Conservation (phyloP, 768 basidiomycete species). For the Pulveroboletus sp. region DNA sequence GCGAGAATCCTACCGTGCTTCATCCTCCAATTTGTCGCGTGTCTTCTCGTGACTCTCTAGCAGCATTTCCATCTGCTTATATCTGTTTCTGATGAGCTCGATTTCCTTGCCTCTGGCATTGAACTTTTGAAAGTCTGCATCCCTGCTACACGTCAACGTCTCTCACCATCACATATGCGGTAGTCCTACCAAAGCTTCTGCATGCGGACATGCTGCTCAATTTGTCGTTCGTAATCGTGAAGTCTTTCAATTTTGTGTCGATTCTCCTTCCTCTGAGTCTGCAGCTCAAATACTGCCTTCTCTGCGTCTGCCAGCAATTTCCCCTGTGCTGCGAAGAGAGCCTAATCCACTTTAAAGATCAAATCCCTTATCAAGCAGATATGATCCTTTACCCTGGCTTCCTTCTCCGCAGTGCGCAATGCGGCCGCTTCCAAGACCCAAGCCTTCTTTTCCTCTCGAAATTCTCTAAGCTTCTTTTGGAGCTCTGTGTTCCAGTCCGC, state of each 20-base stretch:
- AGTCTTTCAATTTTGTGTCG: constrained; percentile 79
- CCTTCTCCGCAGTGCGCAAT: constrained; percentile 66
- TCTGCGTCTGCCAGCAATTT: constrained; percentile 64
- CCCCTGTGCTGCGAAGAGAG: constrained; percentile 63
- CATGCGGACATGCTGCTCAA: constrained; percentile 73
- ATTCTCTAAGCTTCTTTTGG: constrained; percentile 68
- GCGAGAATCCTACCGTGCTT: constrained; percentile 45
- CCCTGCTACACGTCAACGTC: constrained; percentile 43
- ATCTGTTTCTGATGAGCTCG: constrained; percentile 49
- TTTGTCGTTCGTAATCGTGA: constrained; percentile 81
- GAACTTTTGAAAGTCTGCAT: constrained; percentile 66
- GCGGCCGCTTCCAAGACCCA: constrained; percentile 69
- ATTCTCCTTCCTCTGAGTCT: constrained; percentile 72
- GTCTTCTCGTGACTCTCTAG: constrained; percentile 54
- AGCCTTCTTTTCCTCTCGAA: constrained; percentile 73
- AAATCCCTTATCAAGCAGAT: not conserved
- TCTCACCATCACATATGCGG: not conserved
- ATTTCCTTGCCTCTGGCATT: constrained; percentile 61
- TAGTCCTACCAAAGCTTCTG: constrained; percentile 69
- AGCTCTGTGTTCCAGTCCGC: constrained; percentile 80
- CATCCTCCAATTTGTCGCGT: constrained; percentile 51
- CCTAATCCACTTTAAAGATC: constrained; percentile 34
- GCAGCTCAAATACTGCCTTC: constrained; percentile 63
- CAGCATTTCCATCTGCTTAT: constrained; percentile 62
- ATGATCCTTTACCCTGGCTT: constrained; percentile 48